phyloP scores from a whole-genome alignment of 129 eudicot genomes.

The Chrysanthemum makinoi region DNA sequence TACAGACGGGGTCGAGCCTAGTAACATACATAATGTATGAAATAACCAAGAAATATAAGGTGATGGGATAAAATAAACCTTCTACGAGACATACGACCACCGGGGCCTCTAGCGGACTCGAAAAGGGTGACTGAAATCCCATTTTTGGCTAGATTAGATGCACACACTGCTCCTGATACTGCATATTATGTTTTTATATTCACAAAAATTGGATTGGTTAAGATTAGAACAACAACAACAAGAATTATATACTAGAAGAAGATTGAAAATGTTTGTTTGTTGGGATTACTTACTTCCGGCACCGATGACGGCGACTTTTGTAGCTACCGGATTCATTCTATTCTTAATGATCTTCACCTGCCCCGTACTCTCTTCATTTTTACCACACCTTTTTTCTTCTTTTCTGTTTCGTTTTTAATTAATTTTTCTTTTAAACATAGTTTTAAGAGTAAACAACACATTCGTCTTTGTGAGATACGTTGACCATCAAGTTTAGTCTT shows the following conservation, averaged over 20 bases:
- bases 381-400: neutral
- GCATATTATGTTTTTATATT: neutral
- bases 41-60: too few species aligned
- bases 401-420: neutral
- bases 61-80: too few species aligned
- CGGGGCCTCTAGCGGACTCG: conserved; percentile 91
- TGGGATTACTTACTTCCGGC: conserved; percentile 64
- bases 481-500: too few species aligned
- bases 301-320: conserved; percentile 89
- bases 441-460: too few species aligned
- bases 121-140: conserved; percentile 84
- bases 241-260: neutral
- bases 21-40: too few species aligned
- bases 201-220: too few species aligned
- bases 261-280: neutral
- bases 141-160: conserved; percentile 71
- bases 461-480: too few species aligned
- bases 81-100: conserved; percentile 86
- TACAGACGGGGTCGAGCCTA: too few species aligned
- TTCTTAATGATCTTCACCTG: neutral
- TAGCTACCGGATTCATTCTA: conserved; percentile 55
- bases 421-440: too few species aligned
- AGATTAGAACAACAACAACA: neutral
- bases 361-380: neutral
- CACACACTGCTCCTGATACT: conserved; percentile 98